Percentiles rank a stretch among this genome's conserved stretches.
These are phyloP conservation scores for Pouteria glomerata DNA, from an alignment of 148 eudicot species.

Conservation along the genomic window DNA sequence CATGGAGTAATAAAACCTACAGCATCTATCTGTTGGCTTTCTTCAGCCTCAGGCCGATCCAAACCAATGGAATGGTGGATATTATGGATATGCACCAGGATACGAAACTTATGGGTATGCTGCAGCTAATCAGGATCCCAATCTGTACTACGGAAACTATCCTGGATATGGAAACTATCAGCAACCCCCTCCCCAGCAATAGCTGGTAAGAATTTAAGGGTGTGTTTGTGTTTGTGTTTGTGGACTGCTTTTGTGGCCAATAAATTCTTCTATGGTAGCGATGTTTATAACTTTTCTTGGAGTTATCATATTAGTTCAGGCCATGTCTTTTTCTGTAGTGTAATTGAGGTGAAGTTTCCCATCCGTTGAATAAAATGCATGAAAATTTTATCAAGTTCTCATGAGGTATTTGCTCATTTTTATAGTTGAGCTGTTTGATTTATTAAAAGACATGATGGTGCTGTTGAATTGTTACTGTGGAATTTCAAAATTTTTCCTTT, in stretches of 20 bases:
- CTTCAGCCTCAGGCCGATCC: conserved; percentile 62
- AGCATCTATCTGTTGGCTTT: conserved; percentile 11
- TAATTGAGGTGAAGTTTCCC: neutral
- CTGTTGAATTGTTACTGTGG: neutral
- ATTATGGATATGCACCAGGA: conserved; percentile 76
- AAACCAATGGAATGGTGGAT: conserved; percentile 66
- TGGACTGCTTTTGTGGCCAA: neutral
- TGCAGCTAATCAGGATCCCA: conserved; percentile 74
- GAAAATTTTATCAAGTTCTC: neutral
- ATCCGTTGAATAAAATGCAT: no score
- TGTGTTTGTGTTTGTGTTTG: neutral
- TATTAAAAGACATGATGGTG: neutral
- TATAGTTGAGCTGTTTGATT: neutral
- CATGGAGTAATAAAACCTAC: neutral
- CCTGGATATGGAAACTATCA: conserved; percentile 80
- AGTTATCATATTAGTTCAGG: neutral
- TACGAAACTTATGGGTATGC: conserved; percentile 71
- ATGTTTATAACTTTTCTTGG: neutral
- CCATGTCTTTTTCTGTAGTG: neutral
- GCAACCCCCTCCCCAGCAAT: conserved; percentile 52
- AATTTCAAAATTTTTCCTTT: neutral
- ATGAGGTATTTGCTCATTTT: neutral
- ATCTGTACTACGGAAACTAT: conserved; percentile 73
- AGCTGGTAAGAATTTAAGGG: conserved; percentile 17
- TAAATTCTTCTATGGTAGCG: neutral